A percentile compares a stretch with the other conserved stretches of the same genome.
phyloP scores from a whole-genome alignment of 495 filamentous ascomycete species.

The Tetracladium marchalianum region DNA sequence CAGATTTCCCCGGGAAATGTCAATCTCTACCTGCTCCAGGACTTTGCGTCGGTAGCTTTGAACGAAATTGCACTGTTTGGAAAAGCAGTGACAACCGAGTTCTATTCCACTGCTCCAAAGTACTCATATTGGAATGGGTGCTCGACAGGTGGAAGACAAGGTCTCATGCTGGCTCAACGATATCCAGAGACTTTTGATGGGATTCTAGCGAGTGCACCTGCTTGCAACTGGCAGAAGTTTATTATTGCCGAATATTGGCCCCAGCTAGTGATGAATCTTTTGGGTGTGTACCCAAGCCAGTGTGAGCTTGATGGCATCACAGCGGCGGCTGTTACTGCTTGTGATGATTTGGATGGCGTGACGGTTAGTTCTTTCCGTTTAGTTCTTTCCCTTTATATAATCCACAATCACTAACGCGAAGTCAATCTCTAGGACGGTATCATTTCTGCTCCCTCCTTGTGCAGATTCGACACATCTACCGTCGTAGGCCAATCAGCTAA shows the following conservation, averaged over 20 bases:
- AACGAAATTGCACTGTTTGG: constrained; percentile 24
- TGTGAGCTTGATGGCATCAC: constrained; percentile 26
- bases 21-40: constrained; percentile 26
- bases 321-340: constrained; percentile 20
- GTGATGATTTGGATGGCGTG: constrained; percentile 31
- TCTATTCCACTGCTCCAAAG: constrained; percentile 24
- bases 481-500: constrained; percentile 3
- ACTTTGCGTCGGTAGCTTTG: constrained; percentile 26
- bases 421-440: too few species aligned
- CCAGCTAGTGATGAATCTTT: constrained; percentile 21
- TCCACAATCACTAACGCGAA: too few species aligned
- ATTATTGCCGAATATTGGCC: constrained; percentile 19
- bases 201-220: constrained; percentile 28
- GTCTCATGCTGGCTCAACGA: constrained; percentile 31
- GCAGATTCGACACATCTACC: constrained; percentile 6
- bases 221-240: constrained; percentile 23
- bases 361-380: too few species aligned
- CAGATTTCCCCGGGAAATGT: constrained; percentile 30
- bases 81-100: constrained; percentile 22
- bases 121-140: constrained; percentile 38
- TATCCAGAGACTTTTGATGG: constrained; percentile 32
- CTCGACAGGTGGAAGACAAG: constrained; percentile 34
- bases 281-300: constrained; percentile 13
- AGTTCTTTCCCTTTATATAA: too few species aligned
- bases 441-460: constrained; percentile 16